A percentile compares a stretch with the other conserved stretches of the same genome.
phyloP scores from a whole-genome alignment of 2,329 filamentous ascomycete genomes.

The Alternaria panax region DNA sequence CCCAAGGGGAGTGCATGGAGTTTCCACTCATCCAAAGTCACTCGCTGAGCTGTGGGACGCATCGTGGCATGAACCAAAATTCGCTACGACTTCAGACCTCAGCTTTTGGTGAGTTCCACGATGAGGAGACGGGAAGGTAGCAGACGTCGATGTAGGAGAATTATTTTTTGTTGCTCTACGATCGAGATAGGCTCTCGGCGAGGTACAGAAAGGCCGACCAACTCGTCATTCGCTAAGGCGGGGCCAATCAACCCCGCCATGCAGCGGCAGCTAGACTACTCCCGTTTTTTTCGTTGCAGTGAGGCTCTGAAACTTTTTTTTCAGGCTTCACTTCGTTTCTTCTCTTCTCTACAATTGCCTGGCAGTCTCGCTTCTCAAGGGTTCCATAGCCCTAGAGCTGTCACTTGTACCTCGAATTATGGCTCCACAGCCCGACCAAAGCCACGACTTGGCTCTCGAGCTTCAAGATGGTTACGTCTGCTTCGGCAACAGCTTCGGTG shows the following conservation, averaged over 20 bases:
- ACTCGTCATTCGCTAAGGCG: slow-evolving; percentile 15
- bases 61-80: not conserved
- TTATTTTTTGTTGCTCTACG: not conserved
- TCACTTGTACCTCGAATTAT: slow-evolving; percentile 38
- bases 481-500: slow-evolving; percentile 96
- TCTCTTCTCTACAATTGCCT: slow-evolving; percentile 37
- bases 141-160: not conserved
- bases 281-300: slow-evolving; percentile 14
- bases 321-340: slow-evolving; percentile 25
- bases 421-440: slow-evolving; percentile 40
- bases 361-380: slow-evolving; percentile 44
- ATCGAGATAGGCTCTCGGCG: slow-evolving; percentile 1
- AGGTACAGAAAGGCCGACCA: slow-evolving; percentile 2
- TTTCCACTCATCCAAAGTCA: not conserved
- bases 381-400: slow-evolving; percentile 46
- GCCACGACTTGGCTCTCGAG: slow-evolving; percentile 82
- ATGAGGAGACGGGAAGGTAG: not conserved
- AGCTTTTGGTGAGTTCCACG: not conserved
- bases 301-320: slow-evolving; percentile 24
- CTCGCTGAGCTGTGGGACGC: not conserved
- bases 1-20: not conserved
- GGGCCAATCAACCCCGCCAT: slow-evolving; percentile 23
- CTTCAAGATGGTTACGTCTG: slow-evolving; percentile 90
- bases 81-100: not conserved
- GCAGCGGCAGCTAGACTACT: slow-evolving; percentile 14